Base-by-base conservation (phyloP, 1,284 basidiomycete genomes). In the Taiwanofungus camphoratus region DNA sequence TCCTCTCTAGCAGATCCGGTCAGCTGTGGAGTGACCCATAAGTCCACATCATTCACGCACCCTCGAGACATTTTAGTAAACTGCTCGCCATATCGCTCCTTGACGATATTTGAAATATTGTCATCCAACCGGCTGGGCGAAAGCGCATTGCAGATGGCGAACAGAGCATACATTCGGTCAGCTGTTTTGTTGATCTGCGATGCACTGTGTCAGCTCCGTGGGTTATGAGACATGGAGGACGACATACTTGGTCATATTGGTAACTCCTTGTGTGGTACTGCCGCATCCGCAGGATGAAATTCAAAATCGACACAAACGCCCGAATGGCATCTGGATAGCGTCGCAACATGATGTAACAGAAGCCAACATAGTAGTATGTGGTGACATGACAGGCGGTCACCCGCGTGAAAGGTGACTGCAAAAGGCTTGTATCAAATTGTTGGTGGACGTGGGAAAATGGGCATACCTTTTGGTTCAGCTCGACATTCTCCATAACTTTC, bases 251-350 rank as follows among this genome's bases (percentile, higher is more conserved):
- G 58, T 97, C 94, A 59, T 96, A 96, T 65, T 97, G 93, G 64
- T 96, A 96, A 61, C 87, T 91, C 50, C 93, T 73, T 5, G 92
- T 96, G 70, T 97, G 93, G 67, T 96, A 97, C 62, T 94, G 91
- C 53, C 90, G 78, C 82, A 89, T 94, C 32, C 89, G 78, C 68
- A 88, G 81, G 60, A 94, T 87, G 71, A 93, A 93, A 70, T 95
- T 94, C 37, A 98, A 74, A 56, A 96, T 90, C 24, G 87, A 86
- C 36, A 92, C 88, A 61, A 97, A 95, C 12, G 90, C 84, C 42
- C 92, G 86, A 62, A 92, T 92, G 20, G 94, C 94, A 62, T 99
- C 95, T 5, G 94, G 84, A 67, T 95, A 97, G 51, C 95, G 81
- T 41, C 91, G 77, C 26, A 98, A 79, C 76, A 94, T 92, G 65